Evolutionary conservation across 768 basidiomycete genomes (phyloP), one percentile per base, ranked within the genome.

Genomic region (Hypholoma sublateritium): DNA sequence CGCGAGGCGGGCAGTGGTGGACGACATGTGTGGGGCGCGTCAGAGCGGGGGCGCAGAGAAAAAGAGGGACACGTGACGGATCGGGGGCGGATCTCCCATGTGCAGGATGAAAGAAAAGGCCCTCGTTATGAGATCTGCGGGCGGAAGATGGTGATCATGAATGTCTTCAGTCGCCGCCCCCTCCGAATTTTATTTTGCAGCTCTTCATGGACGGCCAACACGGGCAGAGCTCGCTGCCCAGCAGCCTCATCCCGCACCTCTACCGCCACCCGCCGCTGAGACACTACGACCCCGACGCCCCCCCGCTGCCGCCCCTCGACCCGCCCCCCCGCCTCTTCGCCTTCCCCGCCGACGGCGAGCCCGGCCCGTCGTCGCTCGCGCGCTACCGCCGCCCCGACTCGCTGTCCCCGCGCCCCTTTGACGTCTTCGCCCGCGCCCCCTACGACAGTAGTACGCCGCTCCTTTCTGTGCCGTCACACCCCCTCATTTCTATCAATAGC

Each of bases 181-280:
- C 45, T 58, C 51, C 47, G 25, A 17, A n/a, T 25, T 53, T 51
- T 55, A 13, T 22, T 51, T 46, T 39, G 48, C 58, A 48, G 45
- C 22, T 49, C 54, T 46, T 55, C 52, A 65, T 67, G 65, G 63
- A 62, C 59, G 60, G 53, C 55, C 53, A 58, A 58, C 53, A 59
- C 55, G 57, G 49, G 47, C 71, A 75, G 58, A 83, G 80, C 72
- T 80, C 80, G 28, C 76, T 85, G 16, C 83, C 83, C 36, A 73
- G 71, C 58, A 79, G 75, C 58, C 74, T 85, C 39, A 77, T 76
- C 55, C 77, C 77, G n/a, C 79, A 77, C 60, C 75, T 84, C 47
- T 75, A 70, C 61, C 78, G 78, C 5, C 75, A 73, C 60, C 67
- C 66, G 45, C 69, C 63, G 39, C 49, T 52, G 21, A 62, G 65